These are phyloP conservation scores for Gamarada debralockiae DNA, from an alignment of 495 filamentous ascomycete species.

Conservation along the genomic window DNA sequence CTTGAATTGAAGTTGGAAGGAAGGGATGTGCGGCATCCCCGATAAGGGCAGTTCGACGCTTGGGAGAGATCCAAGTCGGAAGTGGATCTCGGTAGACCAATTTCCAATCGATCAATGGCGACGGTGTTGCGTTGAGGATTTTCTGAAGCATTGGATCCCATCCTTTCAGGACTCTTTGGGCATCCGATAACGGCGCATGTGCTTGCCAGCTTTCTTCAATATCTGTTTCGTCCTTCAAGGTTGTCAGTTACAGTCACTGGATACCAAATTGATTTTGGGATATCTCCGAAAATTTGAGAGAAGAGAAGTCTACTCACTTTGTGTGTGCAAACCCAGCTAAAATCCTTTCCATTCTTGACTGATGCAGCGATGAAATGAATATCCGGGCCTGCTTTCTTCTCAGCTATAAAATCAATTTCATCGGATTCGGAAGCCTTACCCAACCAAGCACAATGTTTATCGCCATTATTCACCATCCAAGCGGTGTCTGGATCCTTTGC, in stretches of 20 bases:
- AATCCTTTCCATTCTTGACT: constrained; percentile 43
- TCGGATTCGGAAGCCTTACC: background rate
- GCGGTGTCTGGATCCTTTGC: constrained; percentile 57
- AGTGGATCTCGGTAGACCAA: constrained; percentile 67
- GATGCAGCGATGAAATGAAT: constrained; percentile 47
- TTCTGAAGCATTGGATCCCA: constrained; percentile 41
- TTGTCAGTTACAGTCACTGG: background rate
- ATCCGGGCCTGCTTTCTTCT: constrained; percentile 31
- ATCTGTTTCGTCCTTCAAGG: constrained; percentile 33
- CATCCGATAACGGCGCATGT: constrained; percentile 44
- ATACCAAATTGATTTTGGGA: no score
- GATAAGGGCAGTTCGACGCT: constrained; percentile 55
- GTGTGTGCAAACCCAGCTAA: constrained; percentile 48
- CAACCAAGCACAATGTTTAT: constrained; percentile 54
- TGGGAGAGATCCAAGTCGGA: constrained; percentile 58
- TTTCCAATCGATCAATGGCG: constrained; percentile 64
- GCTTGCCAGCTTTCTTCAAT: constrained; percentile 48
- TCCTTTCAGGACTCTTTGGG: constrained; percentile 30
- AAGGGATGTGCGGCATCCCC: constrained; percentile 75
- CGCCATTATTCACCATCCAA: constrained; percentile 59
- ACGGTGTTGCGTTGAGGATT: constrained; percentile 42
- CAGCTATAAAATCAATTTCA: background rate
- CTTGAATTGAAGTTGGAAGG: constrained; percentile 67
- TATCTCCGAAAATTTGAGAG: no score
- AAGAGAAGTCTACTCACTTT: constrained; percentile 13